Percentiles rank a stretch among this genome's conserved stretches.
These are phyloP conservation scores for Juglanconis oblonga DNA, from an alignment of 2,329 filamentous ascomycete species.

Conservation along the genomic window DNA sequence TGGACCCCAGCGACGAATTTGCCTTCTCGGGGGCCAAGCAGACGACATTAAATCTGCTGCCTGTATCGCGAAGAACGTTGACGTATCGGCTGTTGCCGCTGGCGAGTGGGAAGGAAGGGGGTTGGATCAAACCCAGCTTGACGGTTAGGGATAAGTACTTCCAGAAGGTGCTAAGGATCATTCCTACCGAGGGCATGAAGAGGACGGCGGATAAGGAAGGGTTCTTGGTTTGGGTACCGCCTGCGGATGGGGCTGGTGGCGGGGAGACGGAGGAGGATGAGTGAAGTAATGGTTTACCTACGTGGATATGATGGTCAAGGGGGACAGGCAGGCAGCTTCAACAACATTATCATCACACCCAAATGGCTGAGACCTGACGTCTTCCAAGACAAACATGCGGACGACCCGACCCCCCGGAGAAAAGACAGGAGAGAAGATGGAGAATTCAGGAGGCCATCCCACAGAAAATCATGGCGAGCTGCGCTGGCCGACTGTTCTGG, in stretches of 20 bases:
- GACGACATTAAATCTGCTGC: conserved; percentile 75
- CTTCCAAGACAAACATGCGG: too few species aligned
- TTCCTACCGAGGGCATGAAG: conserved; percentile 72
- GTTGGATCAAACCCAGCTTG: conserved; percentile 68
- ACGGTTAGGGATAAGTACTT: conserved; percentile 88
- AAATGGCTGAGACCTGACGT: too few species aligned
- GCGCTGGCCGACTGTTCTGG: too few species aligned
- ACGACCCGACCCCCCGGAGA: too few species aligned
- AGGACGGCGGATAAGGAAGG: conserved; percentile 56
- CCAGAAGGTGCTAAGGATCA: conserved; percentile 80
- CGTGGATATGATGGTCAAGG: too few species aligned
- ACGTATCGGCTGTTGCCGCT: conserved; percentile 73
- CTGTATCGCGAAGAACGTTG: conserved; percentile 72
- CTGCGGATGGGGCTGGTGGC: conserved; percentile 20
- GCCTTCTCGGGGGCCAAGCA: conserved; percentile 89
- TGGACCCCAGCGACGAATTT: conserved; percentile 92
- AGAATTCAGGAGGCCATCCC: too few species aligned
- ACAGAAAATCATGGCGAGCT: too few species aligned
- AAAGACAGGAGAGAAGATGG: too few species aligned
- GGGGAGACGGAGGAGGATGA: neutral
- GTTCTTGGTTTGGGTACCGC: conserved; percentile 59
- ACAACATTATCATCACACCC: too few species aligned
- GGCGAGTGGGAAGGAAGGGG: conserved; percentile 52
- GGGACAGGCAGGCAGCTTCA: too few species aligned
- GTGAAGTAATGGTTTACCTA: too few species aligned